Evolutionary conservation across 768 basidiomycete genomes (phyloP), one percentile per base, ranked within the genome.

Genomic region (Boletus reticuloceps): DNA sequence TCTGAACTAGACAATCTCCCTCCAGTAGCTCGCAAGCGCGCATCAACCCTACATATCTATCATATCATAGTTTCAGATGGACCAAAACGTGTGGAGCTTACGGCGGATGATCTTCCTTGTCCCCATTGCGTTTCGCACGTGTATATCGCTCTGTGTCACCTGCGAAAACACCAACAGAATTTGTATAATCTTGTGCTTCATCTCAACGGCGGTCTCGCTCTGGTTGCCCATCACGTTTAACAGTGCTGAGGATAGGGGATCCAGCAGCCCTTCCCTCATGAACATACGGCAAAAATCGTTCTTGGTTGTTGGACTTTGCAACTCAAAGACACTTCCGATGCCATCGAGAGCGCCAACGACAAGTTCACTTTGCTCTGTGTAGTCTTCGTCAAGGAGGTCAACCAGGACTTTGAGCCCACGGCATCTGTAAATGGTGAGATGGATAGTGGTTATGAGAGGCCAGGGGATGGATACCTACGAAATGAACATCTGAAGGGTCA

Each of bases 241-340:
- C 25, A 99, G 72, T 3, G 96, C 97, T 3, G 88, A 85, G 1
- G 94, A 92, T 1, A 99, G 75, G 1, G 97, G 96, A 61, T 97
- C 95, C 44, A 97, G 77, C 4, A 99, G 77, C 27, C 97, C 97
- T 73, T 98, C 97, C 6, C 94, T 82, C 40, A 97, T 92, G 75
- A 98, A 96, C 89, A 98, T 95, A 11, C 97, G 84, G 67, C 95
- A 98, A 68, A 98, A 98, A 72, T 98, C 97, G 67, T 97, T 98
- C 71, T 97, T 93, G 12, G 95, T 94, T 5, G 95, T 97, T 9
- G 97, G 91, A 45, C 91, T 94, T 70, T 98, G 89, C 13, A 98
- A 81, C 59, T 98, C 95, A 65, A 99, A 98, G 16, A 98, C 97
- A 59, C 86, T 93, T 45, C 89, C 87, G 47, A 99, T 94, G 10